These are phyloP conservation scores for Blastobotrys indianensis DNA, from an alignment of 1,139 yeast genomes.

Conservation along the genomic window DNA sequence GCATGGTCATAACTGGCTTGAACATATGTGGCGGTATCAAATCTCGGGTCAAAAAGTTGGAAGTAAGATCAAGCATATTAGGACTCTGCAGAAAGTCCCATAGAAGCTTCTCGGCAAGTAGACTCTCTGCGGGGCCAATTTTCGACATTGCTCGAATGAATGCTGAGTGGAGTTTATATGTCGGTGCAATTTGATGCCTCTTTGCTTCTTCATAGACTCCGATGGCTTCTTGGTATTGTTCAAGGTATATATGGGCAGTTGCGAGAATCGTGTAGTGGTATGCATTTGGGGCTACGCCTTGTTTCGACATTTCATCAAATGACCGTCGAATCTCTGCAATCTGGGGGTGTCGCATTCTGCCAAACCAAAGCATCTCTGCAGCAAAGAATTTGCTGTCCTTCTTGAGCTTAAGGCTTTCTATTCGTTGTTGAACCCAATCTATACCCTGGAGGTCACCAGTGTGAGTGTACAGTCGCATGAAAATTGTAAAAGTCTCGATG, in stretches of 20 bases:
- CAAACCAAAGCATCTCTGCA: too few relatives aligned
- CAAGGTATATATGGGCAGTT: conserved; percentile 16
- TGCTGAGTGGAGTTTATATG: conserved; percentile 21
- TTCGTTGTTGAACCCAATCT: too few relatives aligned
- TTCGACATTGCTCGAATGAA: conserved; percentile 17
- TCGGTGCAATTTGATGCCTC: conserved; percentile 18
- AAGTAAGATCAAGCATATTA: conserved; percentile 22
- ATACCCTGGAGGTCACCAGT: background rate
- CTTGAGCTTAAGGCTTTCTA: too few relatives aligned
- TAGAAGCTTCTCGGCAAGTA: background rate
- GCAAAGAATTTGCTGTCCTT: too few relatives aligned
- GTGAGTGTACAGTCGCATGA: conserved; percentile 3
- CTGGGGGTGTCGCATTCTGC: conserved; percentile 4
- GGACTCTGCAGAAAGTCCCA: conserved; percentile 9
- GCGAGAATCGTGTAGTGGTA: conserved; percentile 29
- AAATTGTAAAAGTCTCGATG: conserved; percentile 2
- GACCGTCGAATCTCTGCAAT: conserved; percentile 18
- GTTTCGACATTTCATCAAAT: conserved; percentile 18
- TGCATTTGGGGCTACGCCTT: conserved; percentile 16
- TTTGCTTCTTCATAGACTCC: conserved; percentile 19
- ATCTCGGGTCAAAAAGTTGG: conserved; percentile 23
- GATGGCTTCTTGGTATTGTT: conserved; percentile 1
- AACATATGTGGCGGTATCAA: conserved; percentile 23
- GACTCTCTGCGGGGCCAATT: conserved; percentile 2
- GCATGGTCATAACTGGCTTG: conserved; percentile 14